Conservation (phyloP, 768 basidiomycete species). For the Suillus americanus region DNA sequence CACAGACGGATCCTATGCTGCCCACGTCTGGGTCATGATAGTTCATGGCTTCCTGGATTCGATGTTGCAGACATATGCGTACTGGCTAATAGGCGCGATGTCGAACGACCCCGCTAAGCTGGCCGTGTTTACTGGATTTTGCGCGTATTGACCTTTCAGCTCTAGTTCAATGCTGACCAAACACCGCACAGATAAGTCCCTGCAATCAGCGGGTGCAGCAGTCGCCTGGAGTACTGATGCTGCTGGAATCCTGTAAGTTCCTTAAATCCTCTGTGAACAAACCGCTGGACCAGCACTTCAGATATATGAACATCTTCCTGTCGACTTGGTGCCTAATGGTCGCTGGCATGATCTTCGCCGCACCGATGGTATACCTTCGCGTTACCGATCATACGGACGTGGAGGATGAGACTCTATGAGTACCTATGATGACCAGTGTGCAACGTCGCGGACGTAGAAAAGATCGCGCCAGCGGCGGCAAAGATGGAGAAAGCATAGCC, state of each 20-base stretch:
- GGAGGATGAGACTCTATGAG: slow-evolving; percentile 48
- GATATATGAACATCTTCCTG: slow-evolving; percentile 65
- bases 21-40: slow-evolving; percentile 56
- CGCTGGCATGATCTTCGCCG: slow-evolving; percentile 56
- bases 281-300: slow-evolving; percentile 11
- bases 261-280: neutral
- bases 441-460: neutral
- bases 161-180: neutral
- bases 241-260: slow-evolving; percentile 54
- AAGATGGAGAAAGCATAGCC: neutral
- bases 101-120: slow-evolving; percentile 75
- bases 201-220: slow-evolving; percentile 71
- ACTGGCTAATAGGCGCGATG: slow-evolving; percentile 82
- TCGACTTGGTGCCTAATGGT: slow-evolving; percentile 67
- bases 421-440: slow-evolving; percentile 6
- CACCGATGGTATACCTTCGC: slow-evolving; percentile 68
- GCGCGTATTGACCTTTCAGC: slow-evolving; percentile 40
- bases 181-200: slow-evolving; percentile 51
- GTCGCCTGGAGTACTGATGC: slow-evolving; percentile 68
- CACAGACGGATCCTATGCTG: slow-evolving; percentile 49
- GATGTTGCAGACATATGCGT: slow-evolving; percentile 77
- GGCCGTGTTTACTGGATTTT: slow-evolving; percentile 76
- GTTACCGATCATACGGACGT: slow-evolving; percentile 55
- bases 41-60: slow-evolving; percentile 70
- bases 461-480: neutral